Base-by-base conservation (phyloP, 1,284 basidiomycete genomes). In the Fistulina hepatica region DNA sequence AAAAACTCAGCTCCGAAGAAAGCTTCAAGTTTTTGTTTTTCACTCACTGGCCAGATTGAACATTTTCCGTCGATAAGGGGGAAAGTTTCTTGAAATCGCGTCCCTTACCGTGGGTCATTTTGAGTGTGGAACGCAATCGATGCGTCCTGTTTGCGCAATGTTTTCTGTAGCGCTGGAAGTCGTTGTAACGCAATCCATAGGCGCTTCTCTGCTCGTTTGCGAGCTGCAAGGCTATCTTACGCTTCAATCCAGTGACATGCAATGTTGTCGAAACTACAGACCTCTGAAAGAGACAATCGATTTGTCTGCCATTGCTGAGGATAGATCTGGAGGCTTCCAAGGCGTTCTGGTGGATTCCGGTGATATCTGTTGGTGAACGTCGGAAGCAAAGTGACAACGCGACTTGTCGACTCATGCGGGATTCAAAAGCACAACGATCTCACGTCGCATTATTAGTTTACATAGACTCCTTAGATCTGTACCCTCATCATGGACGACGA, bases 81-180 rank as follows among this genome's bases (percentile, higher is more conserved):
- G 84, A 71, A 16, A 81, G 54, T 51, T 85, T 85, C 64, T 89
- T 93, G 69, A 89, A 97, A 34, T 85, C 82, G 50, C 81, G 80
- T 20, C 85, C 88, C 55, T 85, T 90, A 11, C 89, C 90, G 49
- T 92, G 88, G 9, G 88, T 92, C 57, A 81, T 73, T 52, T 84
- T 85, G 38, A 93, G 71, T 2, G 78, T 71, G 25, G 83, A 82
- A 44, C 92, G 76, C 34, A 95, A 65, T 32, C 90, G 81, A 61
- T 94, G 90, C 0, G 89, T 82, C 54, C 89, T 80, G 56, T 89
- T 89, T 11, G 84, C 76, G 56, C 91, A 95, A 52, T 93, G 92
- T 50, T 85, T 88, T 47, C 89, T 90, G 58, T 93, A 93, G 41
- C 89, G 79, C 47, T 71, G 65, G 58, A 79, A 81, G 57, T 97